Evolutionary conservation across 1,284 basidiomycete genomes (phyloP).

Genomic region (Cryptococcus deneoformans): DNA sequence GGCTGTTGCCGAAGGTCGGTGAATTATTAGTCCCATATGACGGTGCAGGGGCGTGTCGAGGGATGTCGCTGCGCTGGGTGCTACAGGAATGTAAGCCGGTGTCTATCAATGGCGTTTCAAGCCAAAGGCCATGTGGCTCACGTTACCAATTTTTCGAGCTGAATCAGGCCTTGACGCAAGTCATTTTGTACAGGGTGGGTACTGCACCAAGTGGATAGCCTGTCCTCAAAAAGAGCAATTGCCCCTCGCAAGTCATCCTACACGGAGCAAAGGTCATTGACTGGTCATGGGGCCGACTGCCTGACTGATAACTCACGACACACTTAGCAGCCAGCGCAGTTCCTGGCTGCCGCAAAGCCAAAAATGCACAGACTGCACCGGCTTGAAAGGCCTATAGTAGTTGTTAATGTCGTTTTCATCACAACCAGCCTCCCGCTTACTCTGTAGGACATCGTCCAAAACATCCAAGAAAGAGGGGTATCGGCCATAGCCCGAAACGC

Average conservation of each 20-base stretch:
- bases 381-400: conserved; percentile 46
- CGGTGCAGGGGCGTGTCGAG: too few relatives aligned
- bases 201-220: conserved; percentile 39
- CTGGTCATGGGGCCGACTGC: not conserved
- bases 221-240: conserved; percentile 42
- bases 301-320: conserved; percentile 22
- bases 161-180: conserved; percentile 42
- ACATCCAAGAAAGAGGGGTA: conserved; percentile 44
- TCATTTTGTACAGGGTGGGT: conserved; percentile 48
- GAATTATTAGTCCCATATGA: too few relatives aligned
- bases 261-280: not conserved
- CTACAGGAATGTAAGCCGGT: conserved; percentile 3
- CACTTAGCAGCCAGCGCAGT: conserved; percentile 39
- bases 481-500: conserved; percentile 39
- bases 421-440: conserved; percentile 18
- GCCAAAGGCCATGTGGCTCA: conserved; percentile 10
- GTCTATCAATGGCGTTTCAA: not conserved
- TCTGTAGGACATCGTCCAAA: conserved; percentile 46
- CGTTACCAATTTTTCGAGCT: conserved; percentile 42
- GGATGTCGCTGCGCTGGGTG: not conserved
- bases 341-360: conserved; percentile 47
- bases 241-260: conserved; percentile 40
- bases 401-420: not conserved
- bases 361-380: conserved; percentile 47
- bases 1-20: too few relatives aligned